Percentiles rank a stretch among this genome's conserved stretches.
Evolutionary conservation across 306 rosid genomes (phyloP).

Genomic region (Styphnolobium japonicum): DNA sequence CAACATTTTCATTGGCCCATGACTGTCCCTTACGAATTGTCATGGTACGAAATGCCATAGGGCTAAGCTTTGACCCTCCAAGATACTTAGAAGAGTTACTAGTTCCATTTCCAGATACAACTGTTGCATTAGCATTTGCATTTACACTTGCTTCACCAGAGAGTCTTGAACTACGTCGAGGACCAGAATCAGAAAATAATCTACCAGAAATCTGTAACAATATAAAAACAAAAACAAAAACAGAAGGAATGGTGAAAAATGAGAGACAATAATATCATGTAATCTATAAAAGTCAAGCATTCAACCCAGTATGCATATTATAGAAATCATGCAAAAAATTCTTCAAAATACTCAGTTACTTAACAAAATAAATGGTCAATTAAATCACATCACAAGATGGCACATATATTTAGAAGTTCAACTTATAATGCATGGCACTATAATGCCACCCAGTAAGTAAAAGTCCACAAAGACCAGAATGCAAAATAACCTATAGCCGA

Average conservation of each 20-base stretch:
- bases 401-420: conserved; percentile 9
- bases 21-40: conserved; percentile 72
- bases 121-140: conserved; percentile 55
- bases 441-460: neutral
- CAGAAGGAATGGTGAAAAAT: neutral
- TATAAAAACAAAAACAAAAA: neutral
- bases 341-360: neutral
- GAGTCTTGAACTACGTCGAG: conserved; percentile 86
- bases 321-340: conserved; percentile 16
- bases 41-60: conserved; percentile 71
- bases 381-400: neutral
- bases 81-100: conserved; percentile 74
- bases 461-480: conserved; percentile 3
- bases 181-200: conserved; percentile 91
- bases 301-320: neutral
- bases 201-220: conserved; percentile 75
- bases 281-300: neutral
- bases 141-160: conserved; percentile 66
- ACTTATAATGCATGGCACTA: neutral
- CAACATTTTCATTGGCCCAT: conserved; percentile 85
- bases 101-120: conserved; percentile 71
- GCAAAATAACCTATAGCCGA: conserved; percentile 17
- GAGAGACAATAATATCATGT: conserved; percentile 4
- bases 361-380: neutral
- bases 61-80: conserved; percentile 77